phyloP scores from a whole-genome alignment of 768 basidiomycete species.

The Hortiboletus campestris region DNA sequence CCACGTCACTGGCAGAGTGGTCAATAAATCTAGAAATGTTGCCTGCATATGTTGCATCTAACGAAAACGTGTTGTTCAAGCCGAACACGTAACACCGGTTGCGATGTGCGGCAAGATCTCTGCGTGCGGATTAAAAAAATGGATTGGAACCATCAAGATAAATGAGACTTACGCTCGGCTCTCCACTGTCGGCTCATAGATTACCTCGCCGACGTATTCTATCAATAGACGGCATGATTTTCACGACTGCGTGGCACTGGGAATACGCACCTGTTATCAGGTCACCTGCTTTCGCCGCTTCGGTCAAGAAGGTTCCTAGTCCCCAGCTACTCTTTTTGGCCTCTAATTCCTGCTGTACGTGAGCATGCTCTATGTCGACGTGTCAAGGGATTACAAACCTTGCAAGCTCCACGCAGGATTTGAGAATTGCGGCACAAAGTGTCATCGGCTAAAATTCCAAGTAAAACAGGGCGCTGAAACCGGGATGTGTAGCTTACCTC shows the following conservation, averaged over 20 bases:
- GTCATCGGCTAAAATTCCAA: slow-evolving; percentile 25
- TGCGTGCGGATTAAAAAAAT: slow-evolving; percentile 17
- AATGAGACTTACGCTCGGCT: slow-evolving; percentile 48
- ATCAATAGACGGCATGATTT: background rate
- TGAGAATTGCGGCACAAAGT: slow-evolving; percentile 47
- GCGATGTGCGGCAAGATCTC: slow-evolving; percentile 45
- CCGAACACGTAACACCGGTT: slow-evolving; percentile 62
- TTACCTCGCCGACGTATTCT: slow-evolving; percentile 72
- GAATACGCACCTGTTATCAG: slow-evolving; percentile 42
- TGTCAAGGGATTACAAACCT: slow-evolving; percentile 34
- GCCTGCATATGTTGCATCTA: slow-evolving; percentile 58
- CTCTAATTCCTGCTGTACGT: slow-evolving; percentile 36
- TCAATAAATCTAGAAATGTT: slow-evolving; percentile 72
- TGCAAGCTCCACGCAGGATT: slow-evolving; percentile 44
- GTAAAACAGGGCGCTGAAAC: background rate
- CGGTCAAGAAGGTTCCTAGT: slow-evolving; percentile 51
- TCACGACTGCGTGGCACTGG: background rate
- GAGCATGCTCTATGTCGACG: background rate
- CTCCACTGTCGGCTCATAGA: slow-evolving; percentile 45
- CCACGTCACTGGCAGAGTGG: slow-evolving; percentile 41
- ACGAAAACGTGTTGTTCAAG: slow-evolving; percentile 42
- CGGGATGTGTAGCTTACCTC: slow-evolving; percentile 21
- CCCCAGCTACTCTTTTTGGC: slow-evolving; percentile 49
- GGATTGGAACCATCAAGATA: background rate
- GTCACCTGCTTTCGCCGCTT: slow-evolving; percentile 44